A percentile compares a stretch with the other conserved stretches of the same genome.
Evolutionary conservation across 2,329 filamentous ascomycete species (phyloP).

Genomic region (Diplodia corticola): DNA sequence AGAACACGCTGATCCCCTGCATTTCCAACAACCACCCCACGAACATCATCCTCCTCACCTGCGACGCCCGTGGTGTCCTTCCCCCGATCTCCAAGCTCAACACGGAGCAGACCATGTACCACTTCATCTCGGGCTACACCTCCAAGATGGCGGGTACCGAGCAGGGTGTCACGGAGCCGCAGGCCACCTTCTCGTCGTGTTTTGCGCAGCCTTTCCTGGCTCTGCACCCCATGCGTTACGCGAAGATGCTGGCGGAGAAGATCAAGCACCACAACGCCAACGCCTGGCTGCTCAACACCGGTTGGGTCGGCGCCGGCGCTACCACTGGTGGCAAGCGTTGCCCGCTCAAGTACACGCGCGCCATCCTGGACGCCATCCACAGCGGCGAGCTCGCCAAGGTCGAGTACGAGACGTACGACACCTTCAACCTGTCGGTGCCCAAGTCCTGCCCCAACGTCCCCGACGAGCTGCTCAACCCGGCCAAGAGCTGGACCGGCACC

Average conservation of each 20-base stretch:
- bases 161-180: conserved; percentile 92
- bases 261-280: conserved; percentile 93
- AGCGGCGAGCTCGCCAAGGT: conserved; percentile 89
- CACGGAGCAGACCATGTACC: conserved; percentile 97
- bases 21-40: conserved; percentile 80
- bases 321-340: conserved; percentile 93
- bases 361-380: conserved; percentile 98
- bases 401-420: conserved; percentile 92
- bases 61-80: conserved; percentile 94
- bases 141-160: conserved; percentile 99
- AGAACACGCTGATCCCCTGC: conserved; percentile 98
- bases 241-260: conserved; percentile 97
- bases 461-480: conserved; percentile 89
- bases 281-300: conserved; percentile 98
- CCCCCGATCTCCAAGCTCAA: conserved; percentile 97
- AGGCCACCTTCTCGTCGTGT: conserved; percentile 98
- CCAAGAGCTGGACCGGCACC: conserved; percentile 83
- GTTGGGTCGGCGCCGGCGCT: conserved; percentile 91
- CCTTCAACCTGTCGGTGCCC: conserved; percentile 97
- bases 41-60: conserved; percentile 98
- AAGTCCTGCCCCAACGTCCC: conserved; percentile 88
- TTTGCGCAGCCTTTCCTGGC: conserved; percentile 99
- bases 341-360: conserved; percentile 97
- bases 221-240: conserved; percentile 98
- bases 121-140: conserved; percentile 99